Evolutionary conservation across 192 early-diverging fungal species (phyloP).

Genomic region (Podila epigama): DNA sequence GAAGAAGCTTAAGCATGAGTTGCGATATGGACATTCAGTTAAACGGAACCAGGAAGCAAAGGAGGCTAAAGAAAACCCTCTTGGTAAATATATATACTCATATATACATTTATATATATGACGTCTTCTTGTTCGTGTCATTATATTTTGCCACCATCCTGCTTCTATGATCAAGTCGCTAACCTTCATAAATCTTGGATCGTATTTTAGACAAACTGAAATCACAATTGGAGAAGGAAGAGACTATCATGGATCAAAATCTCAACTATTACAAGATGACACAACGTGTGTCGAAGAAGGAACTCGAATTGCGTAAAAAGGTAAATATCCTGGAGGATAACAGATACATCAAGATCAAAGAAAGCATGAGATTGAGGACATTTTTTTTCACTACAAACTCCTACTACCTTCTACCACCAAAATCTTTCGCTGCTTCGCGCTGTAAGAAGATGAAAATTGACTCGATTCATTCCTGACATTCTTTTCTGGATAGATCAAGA

Average conservation of each 20-base stretch:
- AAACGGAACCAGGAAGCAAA: conserved; percentile 36
- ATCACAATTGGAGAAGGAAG: conserved; percentile 20
- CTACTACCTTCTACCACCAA: too few species aligned
- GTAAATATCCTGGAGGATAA: not conserved
- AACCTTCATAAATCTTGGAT: too few species aligned
- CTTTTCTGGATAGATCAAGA: conserved; percentile 29
- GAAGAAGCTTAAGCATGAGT: conserved; percentile 55
- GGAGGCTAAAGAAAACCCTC: conserved; percentile 50
- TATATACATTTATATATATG: not conserved
- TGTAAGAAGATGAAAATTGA: too few species aligned
- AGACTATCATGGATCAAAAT: conserved; percentile 23
- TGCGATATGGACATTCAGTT: conserved; percentile 52
- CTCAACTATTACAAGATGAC: conserved; percentile 34
- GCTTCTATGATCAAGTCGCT: not conserved
- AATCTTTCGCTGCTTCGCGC: too few species aligned
- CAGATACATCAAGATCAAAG: not conserved
- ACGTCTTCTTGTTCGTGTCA: not conserved
- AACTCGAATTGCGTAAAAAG: conserved; percentile 42
- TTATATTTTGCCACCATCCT: not conserved
- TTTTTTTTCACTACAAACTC: too few species aligned
- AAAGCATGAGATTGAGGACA: not conserved
- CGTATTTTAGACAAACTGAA: conserved; percentile 33
- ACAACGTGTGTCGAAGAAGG: conserved; percentile 39
- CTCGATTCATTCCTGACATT: too few species aligned
- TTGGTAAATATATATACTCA: conserved; percentile 30